Evolutionary conservation across 1,139 yeast genomes (phyloP).

Genomic region (Yamadazyma sp.): DNA sequence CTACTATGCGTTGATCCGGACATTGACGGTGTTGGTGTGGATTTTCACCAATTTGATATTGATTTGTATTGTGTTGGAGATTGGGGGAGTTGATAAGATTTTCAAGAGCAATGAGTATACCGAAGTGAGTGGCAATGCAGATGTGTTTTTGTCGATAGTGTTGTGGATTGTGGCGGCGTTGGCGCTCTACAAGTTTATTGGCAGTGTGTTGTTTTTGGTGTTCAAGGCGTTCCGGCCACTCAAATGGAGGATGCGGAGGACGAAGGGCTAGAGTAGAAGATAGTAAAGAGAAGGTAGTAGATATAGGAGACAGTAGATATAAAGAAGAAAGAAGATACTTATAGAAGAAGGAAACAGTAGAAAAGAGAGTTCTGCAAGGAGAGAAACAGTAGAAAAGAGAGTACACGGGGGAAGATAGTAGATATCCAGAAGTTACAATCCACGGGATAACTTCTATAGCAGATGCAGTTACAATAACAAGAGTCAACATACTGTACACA

Average conservation of each 20-base stretch:
- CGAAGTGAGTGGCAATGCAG: slow-evolving; percentile 37
- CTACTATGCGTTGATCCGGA: slow-evolving; percentile 46
- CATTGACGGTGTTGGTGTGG: slow-evolving; percentile 49
- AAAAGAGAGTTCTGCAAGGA: too few relatives aligned
- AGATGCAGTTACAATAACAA: too few relatives aligned
- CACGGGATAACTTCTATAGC: too few relatives aligned
- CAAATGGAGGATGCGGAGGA: slow-evolving; percentile 32
- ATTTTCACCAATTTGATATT: slow-evolving; percentile 45
- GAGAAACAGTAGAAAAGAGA: too few relatives aligned
- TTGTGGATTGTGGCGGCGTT: slow-evolving; percentile 52
- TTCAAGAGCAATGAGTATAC: slow-evolving; percentile 18
- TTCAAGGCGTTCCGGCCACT: slow-evolving; percentile 40
- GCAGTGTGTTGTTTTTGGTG: slow-evolving; percentile 38
- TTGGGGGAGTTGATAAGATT: slow-evolving; percentile 39
- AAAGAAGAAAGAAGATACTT: neutral
- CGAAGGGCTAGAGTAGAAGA: neutral
- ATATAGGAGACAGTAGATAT: neutral
- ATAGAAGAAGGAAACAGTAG: too few relatives aligned
- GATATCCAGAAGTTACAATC: too few relatives aligned
- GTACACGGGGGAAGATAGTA: too few relatives aligned
- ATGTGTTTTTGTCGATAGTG: slow-evolving; percentile 43
- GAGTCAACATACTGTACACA: too few relatives aligned
- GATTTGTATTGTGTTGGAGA: slow-evolving; percentile 42
- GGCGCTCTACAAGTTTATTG: slow-evolving; percentile 43
- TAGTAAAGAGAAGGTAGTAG: neutral